These are phyloP conservation scores for Ceratobasidium sp. DNA, from an alignment of 1,284 basidiomycete genomes.

Conservation along the genomic window DNA sequence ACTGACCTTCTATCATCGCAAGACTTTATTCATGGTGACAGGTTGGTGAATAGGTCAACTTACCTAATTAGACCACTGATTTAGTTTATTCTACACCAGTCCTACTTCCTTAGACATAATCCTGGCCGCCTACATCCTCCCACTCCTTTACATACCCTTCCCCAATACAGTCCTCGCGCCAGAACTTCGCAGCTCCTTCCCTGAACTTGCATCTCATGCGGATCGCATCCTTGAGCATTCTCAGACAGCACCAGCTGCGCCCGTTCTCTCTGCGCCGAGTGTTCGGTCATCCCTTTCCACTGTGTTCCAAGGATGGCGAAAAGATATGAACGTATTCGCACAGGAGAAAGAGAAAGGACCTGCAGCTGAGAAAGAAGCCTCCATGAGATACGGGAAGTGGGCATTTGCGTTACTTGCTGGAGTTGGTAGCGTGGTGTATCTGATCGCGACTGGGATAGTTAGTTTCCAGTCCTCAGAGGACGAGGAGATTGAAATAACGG, in stretches of 20 bases:
- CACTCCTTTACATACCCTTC: constrained; percentile 70
- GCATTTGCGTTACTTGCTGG: constrained; percentile 26
- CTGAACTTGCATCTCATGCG: constrained; percentile 69
- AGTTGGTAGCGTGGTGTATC: constrained; percentile 32
- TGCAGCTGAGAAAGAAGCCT: constrained; percentile 13
- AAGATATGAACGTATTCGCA: constrained; percentile 29
- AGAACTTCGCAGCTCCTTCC: constrained; percentile 69
- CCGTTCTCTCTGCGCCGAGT: constrained; percentile 9
- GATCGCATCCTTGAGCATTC: constrained; percentile 53
- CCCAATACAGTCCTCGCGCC: constrained; percentile 71
- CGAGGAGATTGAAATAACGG: constrained; percentile 16
- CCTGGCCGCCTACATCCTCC: constrained; percentile 75
- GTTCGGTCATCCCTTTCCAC: constrained; percentile 33
- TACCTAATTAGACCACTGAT: constrained; percentile 3
- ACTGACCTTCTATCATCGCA: constrained; percentile 66
- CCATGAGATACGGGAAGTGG: constrained; percentile 34
- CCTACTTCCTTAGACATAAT: constrained; percentile 72
- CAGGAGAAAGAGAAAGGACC: constrained; percentile 30
- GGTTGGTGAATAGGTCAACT: constrained; percentile 54
- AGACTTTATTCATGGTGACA: constrained; percentile 67
- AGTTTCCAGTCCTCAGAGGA: neutral
- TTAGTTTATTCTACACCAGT: constrained; percentile 57
- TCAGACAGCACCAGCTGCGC: constrained; percentile 6
- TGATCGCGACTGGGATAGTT: constrained; percentile 31
- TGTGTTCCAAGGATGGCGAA: constrained; percentile 24